phyloP scores from a whole-genome alignment of 768 basidiomycete genomes.

The Coprinellus micaceus region DNA sequence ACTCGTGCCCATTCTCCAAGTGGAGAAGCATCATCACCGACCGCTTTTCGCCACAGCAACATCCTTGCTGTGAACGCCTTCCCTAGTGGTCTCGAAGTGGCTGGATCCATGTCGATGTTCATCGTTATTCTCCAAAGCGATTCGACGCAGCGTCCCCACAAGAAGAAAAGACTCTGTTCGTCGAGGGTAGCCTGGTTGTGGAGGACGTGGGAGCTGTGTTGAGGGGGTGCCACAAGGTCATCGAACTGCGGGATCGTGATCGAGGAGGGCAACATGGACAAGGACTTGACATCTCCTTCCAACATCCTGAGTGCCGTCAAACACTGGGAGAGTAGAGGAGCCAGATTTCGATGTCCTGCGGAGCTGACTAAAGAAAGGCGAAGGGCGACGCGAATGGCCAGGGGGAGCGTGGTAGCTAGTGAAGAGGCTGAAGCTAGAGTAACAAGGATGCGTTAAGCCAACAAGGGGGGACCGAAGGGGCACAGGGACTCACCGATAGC shows the following conservation, averaged over 20 bases:
- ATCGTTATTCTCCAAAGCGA: conserved; percentile 54
- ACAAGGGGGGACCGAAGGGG: too few species aligned
- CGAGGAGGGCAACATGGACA: not conserved
- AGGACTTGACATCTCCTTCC: not conserved
- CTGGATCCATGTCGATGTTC: conserved; percentile 25
- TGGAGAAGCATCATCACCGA: conserved; percentile 31
- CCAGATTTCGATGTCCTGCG: not conserved
- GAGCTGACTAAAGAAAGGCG: not conserved
- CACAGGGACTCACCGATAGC: conserved; percentile 22
- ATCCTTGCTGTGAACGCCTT: conserved; percentile 49
- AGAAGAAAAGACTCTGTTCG: conserved; percentile 23
- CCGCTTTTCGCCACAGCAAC: conserved; percentile 52
- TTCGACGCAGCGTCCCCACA: conserved; percentile 54
- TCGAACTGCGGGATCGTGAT: conserved; percentile 7
- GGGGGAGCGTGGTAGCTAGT: not conserved
- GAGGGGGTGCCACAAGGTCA: conserved; percentile 21
- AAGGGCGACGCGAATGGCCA: not conserved
- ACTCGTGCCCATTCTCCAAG: conserved; percentile 57
- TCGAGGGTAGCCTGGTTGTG: conserved; percentile 28
- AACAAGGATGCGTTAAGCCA: too few species aligned
- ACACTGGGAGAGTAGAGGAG: not conserved
- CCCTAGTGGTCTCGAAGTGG: conserved; percentile 32
- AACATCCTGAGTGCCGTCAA: not conserved
- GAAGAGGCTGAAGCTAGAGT: not conserved
- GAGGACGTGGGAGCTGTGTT: conserved; percentile 32